These are phyloP conservation scores for Bipolaris gigantea DNA, from an alignment of 2,329 filamentous ascomycete species.

Conservation along the genomic window DNA sequence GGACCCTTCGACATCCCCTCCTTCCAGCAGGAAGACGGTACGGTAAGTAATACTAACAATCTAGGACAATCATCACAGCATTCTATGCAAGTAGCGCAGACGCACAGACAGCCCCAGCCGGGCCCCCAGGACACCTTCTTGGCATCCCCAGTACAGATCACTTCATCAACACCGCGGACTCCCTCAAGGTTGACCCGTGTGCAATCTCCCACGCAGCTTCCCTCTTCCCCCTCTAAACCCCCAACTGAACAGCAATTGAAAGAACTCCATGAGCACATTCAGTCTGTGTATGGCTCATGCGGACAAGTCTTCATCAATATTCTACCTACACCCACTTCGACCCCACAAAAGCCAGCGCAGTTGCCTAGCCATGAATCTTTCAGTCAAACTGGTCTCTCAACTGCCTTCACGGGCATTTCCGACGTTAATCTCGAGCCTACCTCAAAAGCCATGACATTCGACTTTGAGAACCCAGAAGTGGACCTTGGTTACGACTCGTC, in stretches of 20 bases:
- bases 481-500: constrained; percentile 54
- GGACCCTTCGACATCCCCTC: constrained; percentile 33
- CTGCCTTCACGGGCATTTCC: constrained; percentile 59
- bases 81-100: constrained; percentile 86
- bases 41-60: constrained; percentile 60
- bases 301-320: constrained; percentile 49
- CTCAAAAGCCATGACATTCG: constrained; percentile 43
- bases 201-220: constrained; percentile 40
- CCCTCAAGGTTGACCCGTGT: constrained; percentile 37
- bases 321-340: constrained; percentile 57
- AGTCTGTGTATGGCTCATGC: constrained; percentile 48
- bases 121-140: constrained; percentile 56
- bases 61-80: constrained; percentile 68
- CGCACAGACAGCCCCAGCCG: constrained; percentile 82
- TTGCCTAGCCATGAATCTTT: constrained; percentile 49
- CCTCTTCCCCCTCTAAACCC: constrained; percentile 39
- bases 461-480: constrained; percentile 45
- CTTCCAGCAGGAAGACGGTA: constrained; percentile 54
- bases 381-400: constrained; percentile 59
- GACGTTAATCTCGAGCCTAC: constrained; percentile 51
- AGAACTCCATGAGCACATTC: constrained; percentile 49
- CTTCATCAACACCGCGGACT: constrained; percentile 40
- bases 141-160: constrained; percentile 44
- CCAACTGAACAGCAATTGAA: constrained; percentile 47
- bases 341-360: constrained; percentile 48